Percentiles rank a stretch among this genome's conserved stretches.
Evolutionary conservation across 345 rosid species (phyloP).

Genomic region (Salix udensis): DNA sequence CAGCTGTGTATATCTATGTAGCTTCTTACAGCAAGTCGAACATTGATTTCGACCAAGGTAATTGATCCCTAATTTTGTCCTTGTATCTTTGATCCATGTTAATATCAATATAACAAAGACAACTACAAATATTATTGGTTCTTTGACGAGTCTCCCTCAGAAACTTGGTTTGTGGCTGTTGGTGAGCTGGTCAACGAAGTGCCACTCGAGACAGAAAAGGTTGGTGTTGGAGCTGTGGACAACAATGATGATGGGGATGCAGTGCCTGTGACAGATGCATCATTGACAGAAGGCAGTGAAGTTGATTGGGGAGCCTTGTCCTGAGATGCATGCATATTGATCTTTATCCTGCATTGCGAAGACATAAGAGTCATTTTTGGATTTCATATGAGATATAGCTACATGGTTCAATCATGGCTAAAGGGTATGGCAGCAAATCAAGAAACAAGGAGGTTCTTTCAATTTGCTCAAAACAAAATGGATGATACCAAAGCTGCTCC

Average conservation of each 20-base stretch:
- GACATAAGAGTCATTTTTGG: slow-evolving; percentile 8
- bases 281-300: slow-evolving; percentile 31
- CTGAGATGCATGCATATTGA: slow-evolving; percentile 72
- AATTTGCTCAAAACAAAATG: neutral
- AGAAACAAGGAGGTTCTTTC: neutral
- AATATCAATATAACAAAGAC: neutral
- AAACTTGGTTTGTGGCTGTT: slow-evolving; percentile 4
- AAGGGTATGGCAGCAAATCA: neutral
- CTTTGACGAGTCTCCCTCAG: slow-evolving; percentile 7
- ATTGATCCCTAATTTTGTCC: slow-evolving; percentile 1
- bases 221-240: slow-evolving; percentile 15
- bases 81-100: slow-evolving; percentile 3
- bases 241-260: slow-evolving; percentile 22
- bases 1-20: slow-evolving; percentile 2
- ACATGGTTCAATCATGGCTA: neutral
- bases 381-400: neutral
- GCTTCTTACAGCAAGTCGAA: neutral
- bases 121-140: slow-evolving; percentile 16
- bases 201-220: slow-evolving; percentile 16
- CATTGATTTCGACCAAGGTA: slow-evolving; percentile 1
- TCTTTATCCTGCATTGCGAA: slow-evolving; percentile 59
- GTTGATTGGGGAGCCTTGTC: slow-evolving; percentile 39
- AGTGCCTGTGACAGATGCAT: slow-evolving; percentile 23
- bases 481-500: neutral
- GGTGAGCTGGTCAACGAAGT: slow-evolving; percentile 21